Conservation (phyloP, 2,329 filamentous ascomycete species). For the Apiospora kogelbergensis region DNA sequence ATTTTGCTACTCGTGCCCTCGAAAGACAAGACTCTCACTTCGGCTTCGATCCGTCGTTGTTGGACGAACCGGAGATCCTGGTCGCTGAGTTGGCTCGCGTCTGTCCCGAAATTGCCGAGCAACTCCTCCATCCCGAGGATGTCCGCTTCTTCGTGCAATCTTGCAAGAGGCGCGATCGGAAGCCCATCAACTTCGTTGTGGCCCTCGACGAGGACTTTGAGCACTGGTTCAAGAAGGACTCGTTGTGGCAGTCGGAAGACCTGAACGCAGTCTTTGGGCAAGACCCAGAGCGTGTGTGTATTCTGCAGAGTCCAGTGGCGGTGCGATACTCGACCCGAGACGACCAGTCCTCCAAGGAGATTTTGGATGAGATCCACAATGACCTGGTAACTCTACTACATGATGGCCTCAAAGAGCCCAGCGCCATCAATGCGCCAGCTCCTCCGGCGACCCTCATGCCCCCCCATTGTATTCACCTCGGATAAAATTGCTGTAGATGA, state of each 20-base stretch:
- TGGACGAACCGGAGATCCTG: conserved; percentile 59
- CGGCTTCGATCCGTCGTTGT: conserved; percentile 66
- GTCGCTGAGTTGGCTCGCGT: conserved; percentile 48
- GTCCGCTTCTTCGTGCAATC: conserved; percentile 94
- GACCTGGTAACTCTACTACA: conserved; percentile 63
- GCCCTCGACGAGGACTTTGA: conserved; percentile 96
- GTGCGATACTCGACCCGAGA: conserved; percentile 46
- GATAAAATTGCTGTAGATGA: not conserved
- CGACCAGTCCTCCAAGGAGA: conserved; percentile 80
- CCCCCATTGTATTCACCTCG: not conserved
- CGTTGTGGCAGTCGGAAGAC: conserved; percentile 98
- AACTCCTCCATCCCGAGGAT: conserved; percentile 97
- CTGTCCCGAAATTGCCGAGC: conserved; percentile 83
- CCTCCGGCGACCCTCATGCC: not conserved
- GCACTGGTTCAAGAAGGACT: conserved; percentile 99
- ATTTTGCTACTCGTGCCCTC: conserved; percentile 94
- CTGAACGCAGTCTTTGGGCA: conserved; percentile 92
- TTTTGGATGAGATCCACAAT: conserved; percentile 86
- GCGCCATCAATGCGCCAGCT: conserved; percentile 31
- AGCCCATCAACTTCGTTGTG: conserved; percentile 95
- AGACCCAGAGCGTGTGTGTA: conserved; percentile 93
- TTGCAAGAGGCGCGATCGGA: conserved; percentile 88
- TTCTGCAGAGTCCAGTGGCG: conserved; percentile 91
- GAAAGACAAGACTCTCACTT: conserved; percentile 76
- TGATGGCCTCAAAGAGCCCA: conserved; percentile 70